Conservation (phyloP, 768 basidiomycete genomes). For the Mycena pura region DNA sequence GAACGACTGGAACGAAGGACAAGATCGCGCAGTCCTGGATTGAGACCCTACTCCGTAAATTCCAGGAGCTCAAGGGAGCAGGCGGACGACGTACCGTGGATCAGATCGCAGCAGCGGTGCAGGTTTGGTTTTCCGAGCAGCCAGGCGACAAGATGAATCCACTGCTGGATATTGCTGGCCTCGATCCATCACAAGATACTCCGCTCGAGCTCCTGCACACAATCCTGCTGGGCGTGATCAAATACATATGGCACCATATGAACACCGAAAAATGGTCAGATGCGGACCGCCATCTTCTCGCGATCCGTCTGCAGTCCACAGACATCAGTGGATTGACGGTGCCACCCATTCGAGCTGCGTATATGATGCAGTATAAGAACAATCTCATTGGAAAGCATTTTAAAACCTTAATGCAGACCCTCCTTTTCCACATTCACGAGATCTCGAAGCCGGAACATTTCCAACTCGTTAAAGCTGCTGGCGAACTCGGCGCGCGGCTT, state of each 20-base stretch:
- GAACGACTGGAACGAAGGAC: constrained; percentile 11
- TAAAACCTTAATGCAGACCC: constrained; percentile 29
- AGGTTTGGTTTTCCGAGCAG: constrained; percentile 15
- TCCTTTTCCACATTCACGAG: constrained; percentile 14
- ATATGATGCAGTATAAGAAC: no score
- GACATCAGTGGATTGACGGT: constrained; percentile 19
- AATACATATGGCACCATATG: no score
- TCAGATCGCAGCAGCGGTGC: background rate
- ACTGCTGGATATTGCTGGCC: no score
- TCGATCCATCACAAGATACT: no score
- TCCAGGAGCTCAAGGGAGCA: background rate
- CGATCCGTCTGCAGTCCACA: constrained; percentile 18
- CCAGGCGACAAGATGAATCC: no score
- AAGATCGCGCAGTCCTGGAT: constrained; percentile 21
- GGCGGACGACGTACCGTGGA: background rate
- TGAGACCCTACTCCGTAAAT: background rate
- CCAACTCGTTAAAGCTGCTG: constrained; percentile 20
- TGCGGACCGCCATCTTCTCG: constrained; percentile 6
- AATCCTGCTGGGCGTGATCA: no score
- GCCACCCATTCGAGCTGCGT: constrained; percentile 19
- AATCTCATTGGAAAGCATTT: constrained; percentile 36
- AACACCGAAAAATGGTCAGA: constrained; percentile 11
- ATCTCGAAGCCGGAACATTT: constrained; percentile 7
- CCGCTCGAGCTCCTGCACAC: no score
- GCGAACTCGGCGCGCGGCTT: constrained; percentile 23